Conservation (phyloP, 352 stramenopile species). For the Plasmopara halstedii region DNA sequence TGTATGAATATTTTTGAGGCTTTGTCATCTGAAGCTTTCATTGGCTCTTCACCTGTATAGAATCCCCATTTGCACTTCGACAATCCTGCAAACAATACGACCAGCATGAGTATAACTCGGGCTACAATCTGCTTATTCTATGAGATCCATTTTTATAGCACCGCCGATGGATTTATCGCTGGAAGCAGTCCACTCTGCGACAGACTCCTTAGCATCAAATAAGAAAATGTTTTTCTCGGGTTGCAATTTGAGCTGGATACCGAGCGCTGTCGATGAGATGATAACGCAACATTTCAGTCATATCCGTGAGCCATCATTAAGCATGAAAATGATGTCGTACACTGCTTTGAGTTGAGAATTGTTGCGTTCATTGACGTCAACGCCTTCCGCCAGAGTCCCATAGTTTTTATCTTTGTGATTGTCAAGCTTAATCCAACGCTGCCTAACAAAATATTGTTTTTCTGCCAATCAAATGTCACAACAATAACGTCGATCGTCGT, state of each 20-base stretch:
- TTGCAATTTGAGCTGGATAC: slow-evolving; percentile 65
- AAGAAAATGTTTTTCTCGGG: slow-evolving; percentile 72
- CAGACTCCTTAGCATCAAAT: slow-evolving; percentile 47
- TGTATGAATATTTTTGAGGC: slow-evolving; percentile 24
- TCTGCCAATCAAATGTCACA: too few relatives aligned
- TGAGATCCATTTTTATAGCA: slow-evolving; percentile 6
- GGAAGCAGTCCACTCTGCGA: slow-evolving; percentile 56
- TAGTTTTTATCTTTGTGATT: slow-evolving; percentile 17
- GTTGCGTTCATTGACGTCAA: slow-evolving; percentile 68
- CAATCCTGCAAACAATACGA: slow-evolving; percentile 34
- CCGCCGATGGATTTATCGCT: slow-evolving; percentile 78
- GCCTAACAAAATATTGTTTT: slow-evolving; percentile 14
- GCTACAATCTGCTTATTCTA: not conserved
- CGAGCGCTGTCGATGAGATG: slow-evolving; percentile 35
- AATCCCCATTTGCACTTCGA: slow-evolving; percentile 69
- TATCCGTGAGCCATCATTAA: not conserved
- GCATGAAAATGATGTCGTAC: slow-evolving; percentile 22
- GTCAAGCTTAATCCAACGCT: slow-evolving; percentile 2
- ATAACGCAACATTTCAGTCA: slow-evolving; percentile 1
- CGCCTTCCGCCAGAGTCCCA: slow-evolving; percentile 68
- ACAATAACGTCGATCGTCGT: slow-evolving; percentile 1
- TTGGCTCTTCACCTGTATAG: slow-evolving; percentile 23
- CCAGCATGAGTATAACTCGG: not conserved
- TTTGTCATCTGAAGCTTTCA: slow-evolving; percentile 8
- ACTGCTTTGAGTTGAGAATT: slow-evolving; percentile 77